Conservation (phyloP, 139 green algal genomes). For the Tetradesmus obliquus region DNA sequence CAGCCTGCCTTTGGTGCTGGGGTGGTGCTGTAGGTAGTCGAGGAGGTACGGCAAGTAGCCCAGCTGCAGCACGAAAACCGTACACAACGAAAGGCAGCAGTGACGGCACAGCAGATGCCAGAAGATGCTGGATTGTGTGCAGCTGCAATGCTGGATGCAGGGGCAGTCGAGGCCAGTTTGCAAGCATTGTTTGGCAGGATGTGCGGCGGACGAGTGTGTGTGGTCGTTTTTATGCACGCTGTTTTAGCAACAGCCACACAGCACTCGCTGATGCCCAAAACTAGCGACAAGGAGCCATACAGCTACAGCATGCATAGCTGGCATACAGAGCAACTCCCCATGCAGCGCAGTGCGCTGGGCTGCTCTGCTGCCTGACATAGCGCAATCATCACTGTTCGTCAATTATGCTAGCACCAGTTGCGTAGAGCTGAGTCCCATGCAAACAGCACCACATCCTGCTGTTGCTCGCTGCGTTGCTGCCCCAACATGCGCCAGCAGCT, state of each 20-base stretch:
- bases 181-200: too few relatives aligned
- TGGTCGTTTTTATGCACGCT: too few relatives aligned
- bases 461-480: not conserved
- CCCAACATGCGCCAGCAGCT: not conserved
- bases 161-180: too few relatives aligned
- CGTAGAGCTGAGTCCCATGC: too few relatives aligned
- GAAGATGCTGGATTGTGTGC: too few relatives aligned
- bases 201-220: too few relatives aligned
- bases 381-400: too few relatives aligned
- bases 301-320: not conserved
- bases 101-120: not conserved
- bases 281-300: too few relatives aligned
- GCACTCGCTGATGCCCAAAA: not conserved
- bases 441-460: too few relatives aligned
- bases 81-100: not conserved
- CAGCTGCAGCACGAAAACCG: not conserved
- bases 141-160: too few relatives aligned
- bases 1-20: not conserved
- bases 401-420: too few relatives aligned
- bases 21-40: constrained; percentile 1
- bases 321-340: not conserved
- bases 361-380: too few relatives aligned
- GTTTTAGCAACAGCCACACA: not conserved
- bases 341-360: not conserved
- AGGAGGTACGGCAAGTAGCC: constrained; percentile 25